Evolutionary conservation across 768 basidiomycete species (phyloP), one percentile per base, ranked within the genome.

Genomic region (Cystobasidium ongulense): DNA sequence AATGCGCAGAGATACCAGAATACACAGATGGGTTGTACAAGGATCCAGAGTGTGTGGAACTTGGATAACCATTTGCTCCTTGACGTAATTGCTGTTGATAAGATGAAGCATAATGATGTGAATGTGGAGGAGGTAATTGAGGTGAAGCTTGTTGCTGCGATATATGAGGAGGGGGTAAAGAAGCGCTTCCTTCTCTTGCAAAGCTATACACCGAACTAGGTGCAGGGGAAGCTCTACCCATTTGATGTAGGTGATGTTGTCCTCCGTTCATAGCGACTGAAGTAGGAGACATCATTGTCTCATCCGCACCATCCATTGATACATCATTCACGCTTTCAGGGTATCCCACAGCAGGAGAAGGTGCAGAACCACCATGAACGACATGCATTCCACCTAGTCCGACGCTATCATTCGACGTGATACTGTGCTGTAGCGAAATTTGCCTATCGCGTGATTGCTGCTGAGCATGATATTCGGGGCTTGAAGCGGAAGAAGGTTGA

Each of bases 21-120:
- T 53, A 50, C 25, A 68, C 27, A 25, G 74, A 74, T 0, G 73
- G 67, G 21, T 75, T 35, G 17, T 75, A 71, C 73, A 66, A 76
- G 1, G 72, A 72, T 39, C 75, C 63, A 43, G 41, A 53, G 65
- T 35, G 63, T 7, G 63, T 64, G 1, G 63, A 64, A 18, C 27
- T 38, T 53, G 74, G 29, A 18, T 62, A 53, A 35, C 66, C 38
- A 35, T 53, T 43, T 63, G 62, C 33, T 39, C 67, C 74, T 62
- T 52, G 71, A 61, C 74, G 63, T 43, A 25, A 52, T 23, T 35
- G 73, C 46, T 64, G 70, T 52, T 50, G 64, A 33, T 35, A 68
- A 3, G 27, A 27, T 7, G 63, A 64, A 64, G 63, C 27, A 41
- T 63, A 73, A 31, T 74, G 63, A 1, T 77, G 77, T 1, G 72